Base-by-base conservation (phyloP, 2,329 filamentous ascomycete genomes). In the Alternaria viburni region DNA sequence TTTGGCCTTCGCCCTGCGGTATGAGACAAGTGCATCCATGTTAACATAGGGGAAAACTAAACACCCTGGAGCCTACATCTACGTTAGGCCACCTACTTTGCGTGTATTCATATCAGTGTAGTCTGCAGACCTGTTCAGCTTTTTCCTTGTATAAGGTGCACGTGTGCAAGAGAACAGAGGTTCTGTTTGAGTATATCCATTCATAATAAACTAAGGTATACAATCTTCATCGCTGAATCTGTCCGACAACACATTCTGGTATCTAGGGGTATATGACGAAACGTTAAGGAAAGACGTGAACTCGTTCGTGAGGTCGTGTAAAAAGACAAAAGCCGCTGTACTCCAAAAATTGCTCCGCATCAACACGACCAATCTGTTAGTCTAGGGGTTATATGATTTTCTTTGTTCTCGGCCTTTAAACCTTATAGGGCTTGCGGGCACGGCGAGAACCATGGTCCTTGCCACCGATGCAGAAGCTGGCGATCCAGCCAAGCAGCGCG, bases 391-490 rank as follows among this genome's bases (percentile, higher is more conserved):
- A 2, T 11, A 36, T 11, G 4, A 17, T 41, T 4, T 13, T 3
- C 10, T 52, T 19, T 52, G 5, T 41, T 17, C 5, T 6, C 6
- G 5, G 12, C 19, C 2, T 17, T 9, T 52, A 52, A 1, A 52
- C 49, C 30, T 52, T 52, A 30, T 52, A 52, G 49, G 49, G 49
- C 30, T 52, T 52, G 17, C 49, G 49, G 25, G 49, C 13, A 13
- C 49, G 49, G 30, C 49, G 49, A 10, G 49, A 52, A 9, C 19
- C 30, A 41, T 19, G 49, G 9, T 52, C 49, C 21, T 52, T 52
- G 9, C 30, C 49, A 5, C 75, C 75, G 23, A 72, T 61, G 51
- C 76, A 79, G 36, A 71, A 69, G 69, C 77, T 76, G 1, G 73
- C 68, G 8, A 71, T 60, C 78, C 77, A 80, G 6, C 60, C 57